A percentile compares a stretch with the other conserved stretches of the same genome.
These are phyloP conservation scores for Venturia nashicola DNA, from an alignment of 2,329 filamentous ascomycete species.

Conservation along the genomic window DNA sequence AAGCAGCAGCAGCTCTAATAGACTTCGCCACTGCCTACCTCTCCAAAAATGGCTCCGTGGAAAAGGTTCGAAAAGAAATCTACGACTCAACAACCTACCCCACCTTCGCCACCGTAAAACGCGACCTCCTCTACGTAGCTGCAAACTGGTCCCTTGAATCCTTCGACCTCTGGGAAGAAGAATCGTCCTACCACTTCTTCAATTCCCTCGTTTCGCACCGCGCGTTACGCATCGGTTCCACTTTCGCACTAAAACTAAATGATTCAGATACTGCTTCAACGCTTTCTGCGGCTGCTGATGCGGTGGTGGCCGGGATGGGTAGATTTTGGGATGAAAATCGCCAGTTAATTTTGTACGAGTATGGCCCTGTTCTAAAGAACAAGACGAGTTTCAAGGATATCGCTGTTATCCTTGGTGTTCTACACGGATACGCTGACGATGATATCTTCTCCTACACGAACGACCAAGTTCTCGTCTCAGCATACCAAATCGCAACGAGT, in stretches of 20 bases:
- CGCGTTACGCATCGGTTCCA: slow-evolving; percentile 22
- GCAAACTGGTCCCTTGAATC: slow-evolving; percentile 28
- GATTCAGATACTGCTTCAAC: slow-evolving; percentile 17
- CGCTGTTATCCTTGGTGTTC: slow-evolving; percentile 20
- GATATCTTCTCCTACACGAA: slow-evolving; percentile 21
- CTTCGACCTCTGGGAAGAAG: slow-evolving; percentile 35
- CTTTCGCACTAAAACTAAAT: slow-evolving; percentile 19
- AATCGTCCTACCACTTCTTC: slow-evolving; percentile 29
- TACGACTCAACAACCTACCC: slow-evolving; percentile 18
- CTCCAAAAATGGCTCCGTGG: slow-evolving; percentile 16
- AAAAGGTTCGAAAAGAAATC: slow-evolving; percentile 21
- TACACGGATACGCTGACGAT: slow-evolving; percentile 21
- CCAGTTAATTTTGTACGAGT: slow-evolving; percentile 20
- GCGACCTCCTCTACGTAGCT: slow-evolving; percentile 31
- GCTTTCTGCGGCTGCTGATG: slow-evolving; percentile 16
- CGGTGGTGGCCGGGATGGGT: slow-evolving; percentile 16
- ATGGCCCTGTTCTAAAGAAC: slow-evolving; percentile 19
- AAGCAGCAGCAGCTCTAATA: slow-evolving; percentile 30
- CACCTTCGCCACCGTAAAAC: slow-evolving; percentile 28
- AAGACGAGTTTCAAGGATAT: slow-evolving; percentile 23
- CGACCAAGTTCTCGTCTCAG: slow-evolving; percentile 19
- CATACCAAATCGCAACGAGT: slow-evolving; percentile 18
- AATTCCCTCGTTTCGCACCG: slow-evolving; percentile 25
- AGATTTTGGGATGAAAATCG: slow-evolving; percentile 21
- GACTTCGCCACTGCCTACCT: slow-evolving; percentile 19